These are phyloP conservation scores for Pichia kluyveri DNA, from an alignment of 805 yeast genomes.

Conservation along the genomic window DNA sequence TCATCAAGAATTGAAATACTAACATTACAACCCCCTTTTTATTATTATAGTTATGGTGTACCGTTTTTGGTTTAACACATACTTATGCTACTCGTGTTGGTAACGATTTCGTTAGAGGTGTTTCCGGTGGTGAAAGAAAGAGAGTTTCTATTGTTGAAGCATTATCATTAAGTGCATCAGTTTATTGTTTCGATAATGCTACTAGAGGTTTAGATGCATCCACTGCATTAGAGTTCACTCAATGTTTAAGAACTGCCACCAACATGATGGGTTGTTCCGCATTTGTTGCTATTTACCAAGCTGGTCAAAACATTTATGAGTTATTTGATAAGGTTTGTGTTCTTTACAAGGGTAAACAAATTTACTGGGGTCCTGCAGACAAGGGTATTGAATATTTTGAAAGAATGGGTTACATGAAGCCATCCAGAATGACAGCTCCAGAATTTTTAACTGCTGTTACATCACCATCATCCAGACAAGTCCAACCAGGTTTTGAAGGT, in stretches of 20 bases:
- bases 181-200: slow-evolving; percentile 73
- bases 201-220: slow-evolving; percentile 83
- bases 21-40: neutral
- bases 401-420: slow-evolving; percentile 45
- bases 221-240: slow-evolving; percentile 67
- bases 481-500: slow-evolving; percentile 19
- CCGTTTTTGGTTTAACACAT: slow-evolving; percentile 46
- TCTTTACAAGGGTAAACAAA: slow-evolving; percentile 51
- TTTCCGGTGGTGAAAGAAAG: slow-evolving; percentile 81
- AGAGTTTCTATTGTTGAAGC: slow-evolving; percentile 81
- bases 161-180: slow-evolving; percentile 50
- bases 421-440: slow-evolving; percentile 15
- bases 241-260: slow-evolving; percentile 43
- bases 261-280: slow-evolving; percentile 9
- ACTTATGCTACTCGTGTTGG: slow-evolving; percentile 41
- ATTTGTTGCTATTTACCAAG: slow-evolving; percentile 32
- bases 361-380: slow-evolving; percentile 52
- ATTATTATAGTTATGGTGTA: slow-evolving; percentile 7
- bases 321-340: slow-evolving; percentile 56
- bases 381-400: slow-evolving; percentile 50
- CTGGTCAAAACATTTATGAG: slow-evolving; percentile 57
- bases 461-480: slow-evolving; percentile 7
- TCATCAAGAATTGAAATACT: neutral
- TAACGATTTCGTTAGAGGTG: no score
- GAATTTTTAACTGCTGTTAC: slow-evolving; percentile 20